Percentiles rank a stretch among this genome's conserved stretches.
Conservation (phyloP, 257 asterid genomes). For the Eustoma russellianum region DNA sequence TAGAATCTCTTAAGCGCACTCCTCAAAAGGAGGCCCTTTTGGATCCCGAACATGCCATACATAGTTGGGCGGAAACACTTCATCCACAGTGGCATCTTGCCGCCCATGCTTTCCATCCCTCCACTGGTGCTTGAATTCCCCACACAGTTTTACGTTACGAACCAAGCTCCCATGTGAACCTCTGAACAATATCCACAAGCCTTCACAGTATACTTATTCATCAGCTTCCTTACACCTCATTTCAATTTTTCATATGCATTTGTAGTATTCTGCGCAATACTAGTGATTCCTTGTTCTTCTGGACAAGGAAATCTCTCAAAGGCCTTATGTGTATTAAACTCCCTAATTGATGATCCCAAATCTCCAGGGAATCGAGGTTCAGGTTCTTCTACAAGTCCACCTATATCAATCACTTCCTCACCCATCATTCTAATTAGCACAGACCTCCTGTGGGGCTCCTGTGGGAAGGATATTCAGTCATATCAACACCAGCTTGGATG, state of each 20-base stretch:
- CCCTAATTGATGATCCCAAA: slow-evolving; percentile 26
- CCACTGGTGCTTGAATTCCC: slow-evolving; percentile 95
- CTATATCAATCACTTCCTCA: slow-evolving; percentile 52
- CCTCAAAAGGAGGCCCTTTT: slow-evolving; percentile 51
- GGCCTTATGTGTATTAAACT: slow-evolving; percentile 63
- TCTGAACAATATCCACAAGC: slow-evolving; percentile 97
- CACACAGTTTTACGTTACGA: slow-evolving; percentile 86
- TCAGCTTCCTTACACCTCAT: slow-evolving; percentile 62
- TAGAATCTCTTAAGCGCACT: slow-evolving; percentile 57
- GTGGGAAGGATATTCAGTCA: slow-evolving; percentile 74
- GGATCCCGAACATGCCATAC: slow-evolving; percentile 80
- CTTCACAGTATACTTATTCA: slow-evolving; percentile 76
- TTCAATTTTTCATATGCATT: slow-evolving; percentile 55
- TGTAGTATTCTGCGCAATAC: slow-evolving; percentile 60
- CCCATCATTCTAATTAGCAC: slow-evolving; percentile 79
- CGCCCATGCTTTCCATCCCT: slow-evolving; percentile 96
- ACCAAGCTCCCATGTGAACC: slow-evolving; percentile 97
- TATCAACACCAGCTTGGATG: slow-evolving; percentile 92
- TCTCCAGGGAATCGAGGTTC: slow-evolving; percentile 12
- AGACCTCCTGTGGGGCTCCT: slow-evolving; percentile 83
- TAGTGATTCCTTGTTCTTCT: slow-evolving; percentile 23
- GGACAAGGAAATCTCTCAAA: slow-evolving; percentile 61
- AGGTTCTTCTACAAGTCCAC: slow-evolving; percentile 66
- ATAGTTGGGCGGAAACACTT: slow-evolving; percentile 73
- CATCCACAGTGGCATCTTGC: slow-evolving; percentile 94